These are phyloP conservation scores for Adenanthera pavonina DNA, from an alignment of 306 rosid species.

Conservation along the genomic window DNA sequence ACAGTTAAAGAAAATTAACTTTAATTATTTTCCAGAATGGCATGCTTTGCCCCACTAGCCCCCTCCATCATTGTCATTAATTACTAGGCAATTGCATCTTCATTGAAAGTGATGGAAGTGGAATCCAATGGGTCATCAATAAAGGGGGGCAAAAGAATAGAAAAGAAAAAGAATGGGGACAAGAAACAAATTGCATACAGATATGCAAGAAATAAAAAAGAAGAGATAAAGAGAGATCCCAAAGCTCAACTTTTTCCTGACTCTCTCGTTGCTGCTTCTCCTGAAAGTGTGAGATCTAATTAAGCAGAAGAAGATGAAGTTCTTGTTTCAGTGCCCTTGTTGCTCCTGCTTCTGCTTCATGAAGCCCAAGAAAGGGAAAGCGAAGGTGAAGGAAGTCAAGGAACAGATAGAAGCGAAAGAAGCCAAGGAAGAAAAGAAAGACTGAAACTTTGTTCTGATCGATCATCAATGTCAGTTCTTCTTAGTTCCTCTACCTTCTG, in stretches of 20 bases:
- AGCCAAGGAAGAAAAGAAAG: conserved; percentile 50
- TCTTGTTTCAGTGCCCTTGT: conserved; percentile 63
- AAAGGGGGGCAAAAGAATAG: not conserved
- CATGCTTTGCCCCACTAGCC: conserved; percentile 9
- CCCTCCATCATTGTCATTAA: conserved; percentile 30
- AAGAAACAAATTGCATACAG: conserved; percentile 18
- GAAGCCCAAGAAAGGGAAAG: conserved; percentile 61
- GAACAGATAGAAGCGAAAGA: conserved; percentile 26
- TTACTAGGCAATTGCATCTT: conserved; percentile 40
- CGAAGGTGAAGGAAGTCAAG: conserved; percentile 50
- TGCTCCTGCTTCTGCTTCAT: conserved; percentile 63
- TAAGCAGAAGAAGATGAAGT: conserved; percentile 47
- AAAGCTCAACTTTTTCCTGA: not conserved
- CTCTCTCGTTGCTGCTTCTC: not conserved
- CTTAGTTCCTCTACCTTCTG: not conserved
- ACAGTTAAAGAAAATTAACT: not conserved
- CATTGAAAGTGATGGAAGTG: conserved; percentile 50
- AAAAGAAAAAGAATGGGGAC: not conserved
- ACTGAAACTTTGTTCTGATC: not conserved
- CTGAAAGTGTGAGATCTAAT: conserved; percentile 43
- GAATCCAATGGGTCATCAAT: conserved; percentile 41
- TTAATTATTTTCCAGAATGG: not conserved
- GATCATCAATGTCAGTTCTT: conserved; percentile 1
- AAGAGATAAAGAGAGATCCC: conserved; percentile 41
- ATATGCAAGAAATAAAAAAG: conserved; percentile 23